Evolutionary conservation across 2,329 filamentous ascomycete species (phyloP), one percentile per base, ranked within the genome.

Genomic region (Venturia oleaginea): DNA sequence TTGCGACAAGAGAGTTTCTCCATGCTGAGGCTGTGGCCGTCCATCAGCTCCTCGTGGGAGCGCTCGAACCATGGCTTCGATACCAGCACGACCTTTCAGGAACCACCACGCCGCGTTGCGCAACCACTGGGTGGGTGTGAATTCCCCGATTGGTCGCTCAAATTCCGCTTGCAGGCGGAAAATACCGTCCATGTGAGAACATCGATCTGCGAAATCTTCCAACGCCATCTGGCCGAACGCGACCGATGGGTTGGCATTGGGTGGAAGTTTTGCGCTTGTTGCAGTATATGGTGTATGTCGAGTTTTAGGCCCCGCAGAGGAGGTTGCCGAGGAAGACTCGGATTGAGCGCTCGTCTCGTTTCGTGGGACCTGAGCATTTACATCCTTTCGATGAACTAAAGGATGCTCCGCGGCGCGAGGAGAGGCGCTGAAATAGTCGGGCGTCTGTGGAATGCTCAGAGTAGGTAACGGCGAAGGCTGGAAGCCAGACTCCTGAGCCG

Each of bases 81-180:
- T 80, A 11, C 86, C 86, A 71, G 87, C 84, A 67, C 92, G 86
- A 24, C 92, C 92, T 69, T 85, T 88, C 57, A 96, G 73, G 71
- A 96, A 95, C 92, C 92, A 97, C 92, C 92, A 97, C 0, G 90
- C 79, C 3, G 86, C 87, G 30, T 86, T 87, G 65, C 90, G 83
- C 11, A 88, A 80, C 78, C 92, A 88, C 66, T 91, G 85, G 59
- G 82, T 80, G 0, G 88, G 80, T 0, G 85, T 79, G 61, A 84
- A 87, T 37, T 83, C 81, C 64, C 84, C 80, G 4, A 92, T 73
- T 0, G 90, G 86, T 67, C 84, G 86, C 37, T 87, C 80, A 38
- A 86, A 83, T 73, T 96, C 90, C 0, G 91, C 87, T 65, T 92
- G 90, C 54, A 93, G 76, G 43, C 86, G 82, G 72, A 96, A 95